Evolutionary conservation across 1,284 basidiomycete species (phyloP), one percentile per base, ranked within the genome.

Genomic region (Flammula alnicola): DNA sequence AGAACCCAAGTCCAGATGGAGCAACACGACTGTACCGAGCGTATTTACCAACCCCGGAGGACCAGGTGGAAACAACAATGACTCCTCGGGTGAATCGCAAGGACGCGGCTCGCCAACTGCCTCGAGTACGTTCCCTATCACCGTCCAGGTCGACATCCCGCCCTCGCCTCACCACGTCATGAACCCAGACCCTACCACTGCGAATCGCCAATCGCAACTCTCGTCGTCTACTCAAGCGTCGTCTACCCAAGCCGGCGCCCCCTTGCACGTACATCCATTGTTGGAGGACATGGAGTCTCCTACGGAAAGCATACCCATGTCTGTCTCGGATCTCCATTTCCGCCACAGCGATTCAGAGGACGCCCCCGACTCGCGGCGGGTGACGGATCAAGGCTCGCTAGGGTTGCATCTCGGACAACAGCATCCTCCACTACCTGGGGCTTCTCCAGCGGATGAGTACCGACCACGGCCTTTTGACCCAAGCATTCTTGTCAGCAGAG

Each of bases 321-420:
- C 86, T n/a, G 76, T 85, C 30, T 84, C 83, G 1, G 85, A 87
- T 32, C 75, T 85, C 44, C 74, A 82, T 56, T 86, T 85, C 69
- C 72, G 81, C 40, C 75, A 80, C 52, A 77, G 73, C 51, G 68
- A 67, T 43, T 75, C 78, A 1, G 79, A 81, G 11, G 72, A 77
- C 2, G 25, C 1, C 64, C 61, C 23, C n/a, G n/a, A n/a, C n/a
- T n/a, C n/a, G n/a, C n/a, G n/a, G n/a, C n/a, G n/a, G n/a, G n/a
- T n/a, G n/a, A n/a, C n/a, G n/a, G n/a, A n/a, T n/a, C n/a, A n/a
- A 60, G 1, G 44, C 42, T 8, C 66, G 45, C 72, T 77, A 20
- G 74, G 74, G 14, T 73, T 75, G 2, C 80, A 82, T 44, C 81
- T 62, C 82, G 16, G 79, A 80, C 40, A 56, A 60, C 31, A 54